Conservation (phyloP, 768 basidiomycete genomes). For the Hypholoma fasciculare region DNA sequence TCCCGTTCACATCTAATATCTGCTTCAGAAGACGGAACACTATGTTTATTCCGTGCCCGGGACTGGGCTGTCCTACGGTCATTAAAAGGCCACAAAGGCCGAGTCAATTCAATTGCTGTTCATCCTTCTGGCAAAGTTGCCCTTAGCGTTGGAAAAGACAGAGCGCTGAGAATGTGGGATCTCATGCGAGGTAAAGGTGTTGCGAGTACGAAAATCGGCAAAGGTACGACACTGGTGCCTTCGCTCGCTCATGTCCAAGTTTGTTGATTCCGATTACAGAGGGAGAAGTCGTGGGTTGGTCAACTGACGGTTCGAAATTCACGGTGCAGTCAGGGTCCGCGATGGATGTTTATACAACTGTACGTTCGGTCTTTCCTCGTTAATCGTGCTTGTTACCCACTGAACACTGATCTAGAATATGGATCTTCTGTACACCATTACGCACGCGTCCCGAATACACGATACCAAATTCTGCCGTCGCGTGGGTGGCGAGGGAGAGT, state of each 20-base stretch:
- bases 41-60: slow-evolving; percentile 87
- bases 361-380: slow-evolving; percentile 24
- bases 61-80: slow-evolving; percentile 91
- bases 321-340: slow-evolving; percentile 74
- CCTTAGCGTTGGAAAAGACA: slow-evolving; percentile 88
- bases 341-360: slow-evolving; percentile 84
- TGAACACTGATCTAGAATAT: slow-evolving; percentile 57
- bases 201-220: slow-evolving; percentile 87
- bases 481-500: slow-evolving; percentile 54
- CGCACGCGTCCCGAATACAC: slow-evolving; percentile 82
- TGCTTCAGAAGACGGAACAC: slow-evolving; percentile 89
- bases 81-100: slow-evolving; percentile 91
- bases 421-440: slow-evolving; percentile 69
- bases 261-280: slow-evolving; percentile 45
- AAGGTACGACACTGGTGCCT: slow-evolving; percentile 48
- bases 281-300: slow-evolving; percentile 92
- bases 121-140: slow-evolving; percentile 94
- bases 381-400: background rate
- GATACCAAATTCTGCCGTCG: slow-evolving; percentile 75
- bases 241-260: background rate
- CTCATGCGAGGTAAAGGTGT: slow-evolving; percentile 91
- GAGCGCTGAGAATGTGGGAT: slow-evolving; percentile 96
- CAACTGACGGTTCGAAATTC: slow-evolving; percentile 73
- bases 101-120: slow-evolving; percentile 86
- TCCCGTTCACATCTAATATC: slow-evolving; percentile 89